Conservation (phyloP, 2,329 filamentous ascomycete genomes). For the Paraphaeosphaeria sporulosa region DNA sequence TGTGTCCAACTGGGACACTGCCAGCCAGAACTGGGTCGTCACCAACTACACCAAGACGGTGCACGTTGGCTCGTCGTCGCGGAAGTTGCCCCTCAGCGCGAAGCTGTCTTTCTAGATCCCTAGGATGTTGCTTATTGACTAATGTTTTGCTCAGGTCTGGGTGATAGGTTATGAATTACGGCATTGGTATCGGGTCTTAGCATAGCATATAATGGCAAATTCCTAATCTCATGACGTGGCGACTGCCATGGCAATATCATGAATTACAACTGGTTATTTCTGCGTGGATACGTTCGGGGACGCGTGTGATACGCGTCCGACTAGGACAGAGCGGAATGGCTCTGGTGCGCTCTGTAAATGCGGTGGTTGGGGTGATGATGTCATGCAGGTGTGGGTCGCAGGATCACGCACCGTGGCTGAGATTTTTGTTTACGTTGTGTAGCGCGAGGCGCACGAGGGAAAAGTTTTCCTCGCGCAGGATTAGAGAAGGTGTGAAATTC, state of each 20-base stretch:
- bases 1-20: conserved; percentile 84
- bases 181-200: neutral
- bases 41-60: conserved; percentile 64
- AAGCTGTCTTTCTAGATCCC: conserved; percentile 31
- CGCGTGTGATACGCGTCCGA: conserved; percentile 2
- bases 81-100: conserved; percentile 61
- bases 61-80: conserved; percentile 66
- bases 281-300: neutral
- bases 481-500: neutral
- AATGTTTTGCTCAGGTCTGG: conserved; percentile 11
- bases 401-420: neutral
- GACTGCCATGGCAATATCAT: neutral
- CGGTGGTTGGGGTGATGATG: conserved; percentile 8
- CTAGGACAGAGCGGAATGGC: neutral
- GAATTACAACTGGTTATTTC: conserved; percentile 1
- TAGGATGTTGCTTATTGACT: conserved; percentile 13
- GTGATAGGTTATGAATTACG: neutral
- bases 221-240: neutral
- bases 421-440: conserved; percentile 16
- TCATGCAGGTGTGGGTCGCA: conserved; percentile 4
- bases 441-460: conserved; percentile 6
- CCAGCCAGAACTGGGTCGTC: conserved; percentile 83
- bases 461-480: neutral
- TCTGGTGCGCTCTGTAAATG: neutral
- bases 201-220: conserved; percentile 3